Conservation (phyloP, 2,329 filamentous ascomycete genomes). For the Laburnicola sp. region DNA sequence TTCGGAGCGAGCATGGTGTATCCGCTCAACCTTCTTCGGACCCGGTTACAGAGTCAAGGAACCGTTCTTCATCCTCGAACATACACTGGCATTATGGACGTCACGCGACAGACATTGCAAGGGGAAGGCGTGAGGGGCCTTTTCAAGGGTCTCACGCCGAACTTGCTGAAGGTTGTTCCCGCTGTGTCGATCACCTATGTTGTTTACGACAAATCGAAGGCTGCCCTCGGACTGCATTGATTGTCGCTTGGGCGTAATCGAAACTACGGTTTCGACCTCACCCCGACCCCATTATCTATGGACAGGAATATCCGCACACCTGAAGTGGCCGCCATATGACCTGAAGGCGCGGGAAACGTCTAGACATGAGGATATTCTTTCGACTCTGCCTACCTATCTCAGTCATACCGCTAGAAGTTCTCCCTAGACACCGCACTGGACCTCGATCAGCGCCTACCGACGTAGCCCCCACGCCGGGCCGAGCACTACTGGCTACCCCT, state of each 20-base stretch:
- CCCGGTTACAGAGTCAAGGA: conserved; percentile 89
- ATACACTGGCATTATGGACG: conserved; percentile 89
- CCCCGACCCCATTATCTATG: no score
- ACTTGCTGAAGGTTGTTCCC: conserved; percentile 92
- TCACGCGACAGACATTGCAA: conserved; percentile 77
- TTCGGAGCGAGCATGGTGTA: conserved; percentile 94
- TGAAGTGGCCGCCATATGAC: no score
- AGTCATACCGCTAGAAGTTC: no score
- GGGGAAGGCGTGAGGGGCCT: conserved; percentile 83
- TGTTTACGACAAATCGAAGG: conserved; percentile 49
- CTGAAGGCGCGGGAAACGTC: no score
- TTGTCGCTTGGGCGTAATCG: background rate
- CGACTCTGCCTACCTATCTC: background rate
- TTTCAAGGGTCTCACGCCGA: conserved; percentile 94
- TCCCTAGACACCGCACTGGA: background rate
- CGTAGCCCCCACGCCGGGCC: background rate
- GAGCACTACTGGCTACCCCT: background rate
- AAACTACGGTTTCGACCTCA: background rate
- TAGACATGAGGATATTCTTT: no score
- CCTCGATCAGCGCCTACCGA: background rate
- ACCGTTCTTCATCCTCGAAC: conserved; percentile 88
- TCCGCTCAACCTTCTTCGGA: conserved; percentile 89
- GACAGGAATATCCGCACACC: no score
- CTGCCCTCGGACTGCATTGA: conserved; percentile 41
- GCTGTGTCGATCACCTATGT: conserved; percentile 77